These are phyloP conservation scores for Lithohypha guttulata DNA, from an alignment of 2,329 filamentous ascomycete genomes.

Conservation along the genomic window DNA sequence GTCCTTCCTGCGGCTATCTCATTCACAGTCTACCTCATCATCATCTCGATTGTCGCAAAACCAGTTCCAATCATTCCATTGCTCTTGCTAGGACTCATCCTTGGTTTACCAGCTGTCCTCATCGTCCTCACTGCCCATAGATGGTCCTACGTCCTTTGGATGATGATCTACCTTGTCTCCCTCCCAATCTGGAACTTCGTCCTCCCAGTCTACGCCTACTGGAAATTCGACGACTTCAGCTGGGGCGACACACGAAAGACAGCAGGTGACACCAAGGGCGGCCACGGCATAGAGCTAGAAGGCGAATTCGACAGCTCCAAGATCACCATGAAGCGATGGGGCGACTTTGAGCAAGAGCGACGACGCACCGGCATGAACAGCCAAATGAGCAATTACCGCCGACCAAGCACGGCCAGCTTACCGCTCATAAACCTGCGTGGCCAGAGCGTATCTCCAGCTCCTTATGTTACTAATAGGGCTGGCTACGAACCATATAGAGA, in stretches of 20 bases:
- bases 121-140: slow-evolving; percentile 91
- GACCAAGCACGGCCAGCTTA: not conserved
- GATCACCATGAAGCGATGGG: slow-evolving; percentile 99
- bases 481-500: slow-evolving; percentile 8
- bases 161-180: slow-evolving; percentile 88
- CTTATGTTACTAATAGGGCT: not conserved
- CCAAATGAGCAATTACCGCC: not conserved
- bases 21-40: slow-evolving; percentile 91
- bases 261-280: slow-evolving; percentile 77
- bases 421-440: not conserved
- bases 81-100: slow-evolving; percentile 75
- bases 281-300: slow-evolving; percentile 74
- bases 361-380: not conserved
- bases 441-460: not conserved
- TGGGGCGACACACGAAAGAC: slow-evolving; percentile 98
- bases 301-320: slow-evolving; percentile 97
- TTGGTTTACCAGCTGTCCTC: slow-evolving; percentile 83
- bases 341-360: slow-evolving; percentile 76
- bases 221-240: slow-evolving; percentile 99
- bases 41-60: slow-evolving; percentile 69
- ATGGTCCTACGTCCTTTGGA: slow-evolving; percentile 87
- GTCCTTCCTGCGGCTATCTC: slow-evolving; percentile 92
- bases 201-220: slow-evolving; percentile 86
- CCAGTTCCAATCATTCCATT: slow-evolving; percentile 82
- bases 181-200: slow-evolving; percentile 97